Base-by-base conservation (phyloP, 2,329 filamentous ascomycete species). In the Xylariaceae sp. region DNA sequence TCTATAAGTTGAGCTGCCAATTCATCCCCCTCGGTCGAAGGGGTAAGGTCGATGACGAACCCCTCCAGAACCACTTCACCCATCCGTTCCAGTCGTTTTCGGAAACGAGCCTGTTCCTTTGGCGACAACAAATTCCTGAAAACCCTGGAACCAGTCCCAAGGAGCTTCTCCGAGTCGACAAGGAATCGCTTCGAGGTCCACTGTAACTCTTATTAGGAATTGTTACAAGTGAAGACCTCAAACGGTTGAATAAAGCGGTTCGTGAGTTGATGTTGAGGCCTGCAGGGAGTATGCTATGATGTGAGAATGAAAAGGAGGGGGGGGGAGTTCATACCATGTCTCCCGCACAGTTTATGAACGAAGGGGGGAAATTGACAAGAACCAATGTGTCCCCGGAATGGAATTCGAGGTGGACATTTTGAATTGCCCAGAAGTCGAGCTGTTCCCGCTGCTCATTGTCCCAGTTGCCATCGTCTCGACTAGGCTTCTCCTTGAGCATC, bases 1-100 rank as follows among this genome's bases (percentile, higher is more conserved):
- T 85, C 80, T 0, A 82, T 82, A 54, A 86, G 76, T 56, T 83
- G 75, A 20, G 83, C 79, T 1, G 87, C 81, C 9, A 84, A 79
- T 12, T 88, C 86, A 2, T 89, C 85, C 1, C 84, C 87, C 65
- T 87, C 81, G 0, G 72, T 71, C 0, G 82, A 79, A 0, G 86
- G 87, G 0, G 85, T 88, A 12, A 89, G 74, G 61, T 90, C 86
- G 37, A 90, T 64, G 18, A 88, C 73, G 2, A 70, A 62, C 0
- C 74, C 75, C 18, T 54, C 9, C 77, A 65, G 14, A 64, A 42
- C 5, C 0, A 21, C 16, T 42, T 54, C 47, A 7, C 47, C 52
- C 2, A 21, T n/a, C 41, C 46, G 14, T n/a, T 52, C 41, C 2
- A 56, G 10, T 16, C 52, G 52, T 40, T 44, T 60, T 12, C 19